A percentile compares a stretch with the other conserved stretches of the same genome.
phyloP scores from a whole-genome alignment of 495 filamentous ascomycete species.

The Apodospora peruviana region DNA sequence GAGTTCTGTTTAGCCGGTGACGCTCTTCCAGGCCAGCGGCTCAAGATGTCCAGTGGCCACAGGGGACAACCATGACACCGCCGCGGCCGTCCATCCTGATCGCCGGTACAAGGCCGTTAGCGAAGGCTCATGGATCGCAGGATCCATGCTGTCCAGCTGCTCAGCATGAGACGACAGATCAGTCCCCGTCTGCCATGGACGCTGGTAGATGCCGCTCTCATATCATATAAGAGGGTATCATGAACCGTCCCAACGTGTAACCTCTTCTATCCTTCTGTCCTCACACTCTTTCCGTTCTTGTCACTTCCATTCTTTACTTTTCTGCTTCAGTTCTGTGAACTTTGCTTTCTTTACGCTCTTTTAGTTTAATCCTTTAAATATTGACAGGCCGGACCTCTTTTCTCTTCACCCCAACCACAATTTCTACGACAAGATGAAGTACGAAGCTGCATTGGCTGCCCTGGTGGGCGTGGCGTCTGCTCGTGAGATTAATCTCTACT shows the following conservation, averaged over 20 bases:
- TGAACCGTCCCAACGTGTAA: conserved; percentile 1
- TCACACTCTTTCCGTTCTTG: conserved; percentile 32
- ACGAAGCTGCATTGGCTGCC: conserved; percentile 28
- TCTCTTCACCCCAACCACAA: conserved; percentile 16
- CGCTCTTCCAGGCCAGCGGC: conserved; percentile 15
- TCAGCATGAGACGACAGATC: conserved; percentile 20
- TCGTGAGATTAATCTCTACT: conserved; percentile 24
- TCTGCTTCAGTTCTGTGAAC: conserved; percentile 43
- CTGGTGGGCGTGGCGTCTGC: conserved; percentile 27
- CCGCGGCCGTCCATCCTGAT: conserved; percentile 10
- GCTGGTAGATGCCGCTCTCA: conserved; percentile 1
- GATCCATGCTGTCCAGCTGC: conserved; percentile 8
- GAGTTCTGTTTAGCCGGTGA: conserved; percentile 19
- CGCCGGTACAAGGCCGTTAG: conserved; percentile 13
- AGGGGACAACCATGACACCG: conserved; percentile 6
- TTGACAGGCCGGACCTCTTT: conserved; percentile 37
- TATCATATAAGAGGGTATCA: conserved; percentile 14
- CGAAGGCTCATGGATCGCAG: conserved; percentile 14
- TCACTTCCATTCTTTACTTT: conserved; percentile 26
- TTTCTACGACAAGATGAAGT: conserved; percentile 40
- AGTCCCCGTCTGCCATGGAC: conserved; percentile 10
- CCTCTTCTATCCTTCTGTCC: conserved; percentile 13
- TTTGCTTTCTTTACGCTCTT: conserved; percentile 33
- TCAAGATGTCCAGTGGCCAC: not conserved
- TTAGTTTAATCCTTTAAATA: conserved; percentile 17